Base-by-base conservation (phyloP, 805 yeast species). In the Kuraishia piskuri region DNA sequence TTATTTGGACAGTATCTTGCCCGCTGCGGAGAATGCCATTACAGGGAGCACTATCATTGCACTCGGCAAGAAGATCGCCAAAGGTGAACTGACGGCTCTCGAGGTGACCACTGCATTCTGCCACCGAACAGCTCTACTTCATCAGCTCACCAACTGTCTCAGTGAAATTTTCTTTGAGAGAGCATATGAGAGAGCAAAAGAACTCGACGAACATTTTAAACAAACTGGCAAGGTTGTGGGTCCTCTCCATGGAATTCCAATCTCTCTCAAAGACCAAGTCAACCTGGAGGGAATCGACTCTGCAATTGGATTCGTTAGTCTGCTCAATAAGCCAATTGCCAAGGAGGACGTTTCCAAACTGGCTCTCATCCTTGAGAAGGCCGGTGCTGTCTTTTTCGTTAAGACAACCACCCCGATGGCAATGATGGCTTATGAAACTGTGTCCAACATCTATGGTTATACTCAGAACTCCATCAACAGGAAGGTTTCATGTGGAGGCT, bases 381-480 rank as follows among this genome's bases (percentile, higher is more conserved):
- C 55, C 31, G 63, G 65, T 46, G 63, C 76, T 5, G 74, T 82
- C 1, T 72, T 80, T 50, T 76, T 74, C 56, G 75, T 73, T 49
- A 80, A 81, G 61, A 83, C 87, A 2, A 70, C 69, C 49, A 68
- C 68, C 14, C 87, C 88, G 8, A 84, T 80, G 62, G 76, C 80
- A 2, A 70, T 83, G 70, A 80, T 83, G 85, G 84, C 80, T 55
- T 66, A 77, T 57, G 84, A 80, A 60, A 77, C 84, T 14, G 65
- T 67, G 54, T 78, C 79, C 57, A 74, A 75, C 60, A 67, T 82
- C 56, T 74, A 71, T 52, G 85, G 84, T 1, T 67, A 75, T 47
- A 74, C 84, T 2, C 63, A 69, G 56, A 82, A 81, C 59, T 75
- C 84, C 0, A 67, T 68, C 63, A 80, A 82, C 57, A 68, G 79